Base-by-base conservation (phyloP, 2,329 filamentous ascomycete genomes). In the Neofusicoccum sp. region DNA sequence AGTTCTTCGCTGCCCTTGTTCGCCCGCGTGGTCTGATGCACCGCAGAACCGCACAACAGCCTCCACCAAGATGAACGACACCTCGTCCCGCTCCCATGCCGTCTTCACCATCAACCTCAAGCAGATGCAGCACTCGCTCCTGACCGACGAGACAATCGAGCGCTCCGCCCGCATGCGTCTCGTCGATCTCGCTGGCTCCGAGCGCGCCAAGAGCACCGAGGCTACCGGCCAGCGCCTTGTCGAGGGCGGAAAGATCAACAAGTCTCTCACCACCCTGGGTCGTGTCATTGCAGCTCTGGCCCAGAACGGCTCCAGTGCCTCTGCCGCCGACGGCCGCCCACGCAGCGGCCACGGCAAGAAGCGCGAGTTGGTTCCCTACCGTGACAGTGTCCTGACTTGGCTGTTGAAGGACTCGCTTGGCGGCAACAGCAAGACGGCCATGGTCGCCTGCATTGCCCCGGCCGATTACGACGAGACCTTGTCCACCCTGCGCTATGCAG, bases 11-110 rank as follows among this genome's bases (percentile, higher is more conserved):
- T 11, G 14, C 7, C n/a, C 9, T 28, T 26, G 3, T 9, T 1
- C 9, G 9, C 4, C 9, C n/a, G 6, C 9, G 14, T 31, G 44
- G 3, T 28, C 67, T 70, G 51, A 69, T 48, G 8, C 1, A 4
- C 24, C 20, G 7, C 33, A 75, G 65, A 96, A 90, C 61, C 88
- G 95, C 49, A 98, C 95, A 0, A 89, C 86, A 20, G 95, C 95
- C 12, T 92, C 90, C 71, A 99, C 95, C 62, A 98, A 97, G 79
- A 99, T 99, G 95, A 99, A 99, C 76, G 95, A 99, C 75, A 98
- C 93, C 2, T 96, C 91, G 58, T 96, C 91, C 64, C 90, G 95
- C 73, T 96, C 92, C 65, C 95, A 99, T 72, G 92, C 95, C 6
- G 95, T 99, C 61, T 99, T 99, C 75, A 99, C 95, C 30, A 95